Evolutionary conservation across 306 rosid genomes (phyloP), one percentile per base, ranked within the genome.

Genomic region (Cucurbita maxima): DNA sequence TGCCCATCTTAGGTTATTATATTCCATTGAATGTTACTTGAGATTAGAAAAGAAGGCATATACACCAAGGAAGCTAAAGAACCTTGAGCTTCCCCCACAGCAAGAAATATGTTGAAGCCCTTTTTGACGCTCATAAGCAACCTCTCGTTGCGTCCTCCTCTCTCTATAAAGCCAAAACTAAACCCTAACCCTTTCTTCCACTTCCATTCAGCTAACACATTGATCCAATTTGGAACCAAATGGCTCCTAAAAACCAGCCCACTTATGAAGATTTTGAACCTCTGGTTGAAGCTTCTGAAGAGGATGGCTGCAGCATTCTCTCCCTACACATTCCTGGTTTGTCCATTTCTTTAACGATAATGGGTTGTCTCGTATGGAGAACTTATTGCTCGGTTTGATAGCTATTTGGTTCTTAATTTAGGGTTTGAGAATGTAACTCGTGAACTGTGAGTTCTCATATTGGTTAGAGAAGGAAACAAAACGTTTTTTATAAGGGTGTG

Each of bases 191-290:
- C 10, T 20, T 4, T 22, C 1, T 20, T 58, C 11, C 6, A 20
- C 0, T 10, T 56, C 36, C 20, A 19, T 56, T 22, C 60, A 56
- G 5, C 59, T 30, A 55, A n/a, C 30, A 3, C 25, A 54, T 0
- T 30, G 72, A 19, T 44, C 55, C 62, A 75, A 57, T 76, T 64
- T 6, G 4, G 1, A 16, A 18, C 73, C 8, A 40, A 5, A 69
- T 51, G 75, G 75, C 60, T 5, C 1, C 12, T 45, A 71, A 71
- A 19, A 20, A 59, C 58, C 72, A 44, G 63, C 73, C 51, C 22
- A 76, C 60, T 51, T 84, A 74, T 61, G 85, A 84, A 81, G 85
- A 87, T 34, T 75, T 81, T 75, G 86, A 79, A 56, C 96, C 92
- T 44, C 38, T 22, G 16, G 45, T 4, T 47, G 88, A 92, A 58